Evolutionary conservation across 1,139 yeast genomes (phyloP).

Genomic region (Sugiyamaella pinicola): DNA sequence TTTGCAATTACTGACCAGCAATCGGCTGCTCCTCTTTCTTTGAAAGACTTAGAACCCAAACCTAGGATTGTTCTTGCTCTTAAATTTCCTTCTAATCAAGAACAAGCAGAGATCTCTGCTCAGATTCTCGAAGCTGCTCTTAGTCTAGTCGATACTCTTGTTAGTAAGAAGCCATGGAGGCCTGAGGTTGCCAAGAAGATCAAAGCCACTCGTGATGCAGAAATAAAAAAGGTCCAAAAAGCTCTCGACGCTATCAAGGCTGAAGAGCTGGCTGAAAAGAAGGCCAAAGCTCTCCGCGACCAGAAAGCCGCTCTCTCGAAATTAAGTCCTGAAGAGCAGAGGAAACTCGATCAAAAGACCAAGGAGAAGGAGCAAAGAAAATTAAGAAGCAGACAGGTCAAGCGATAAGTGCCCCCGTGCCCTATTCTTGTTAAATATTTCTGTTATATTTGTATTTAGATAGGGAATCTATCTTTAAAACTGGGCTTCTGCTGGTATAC

Average conservation of each 20-base stretch:
- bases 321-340: constrained; percentile 61
- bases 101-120: constrained; percentile 52
- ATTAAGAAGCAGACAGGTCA: constrained; percentile 49
- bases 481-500: too few relatives aligned
- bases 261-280: constrained; percentile 69
- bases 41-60: constrained; percentile 55
- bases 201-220: constrained; percentile 72
- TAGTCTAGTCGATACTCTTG: constrained; percentile 56
- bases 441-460: not conserved
- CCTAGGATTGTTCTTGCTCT: constrained; percentile 60
- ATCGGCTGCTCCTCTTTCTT: constrained; percentile 57
- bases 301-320: constrained; percentile 56
- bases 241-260: constrained; percentile 60
- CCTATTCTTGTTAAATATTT: constrained; percentile 9
- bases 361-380: constrained; percentile 59
- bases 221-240: constrained; percentile 60
- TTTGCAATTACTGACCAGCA: constrained; percentile 86
- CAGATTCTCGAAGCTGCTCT: constrained; percentile 56
- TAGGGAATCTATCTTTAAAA: too few relatives aligned
- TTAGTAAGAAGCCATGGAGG: constrained; percentile 48
- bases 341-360: constrained; percentile 73
- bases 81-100: constrained; percentile 50
- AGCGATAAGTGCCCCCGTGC: not conserved
- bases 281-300: constrained; percentile 68
- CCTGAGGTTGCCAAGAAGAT: constrained; percentile 77